These are phyloP conservation scores for Spizellomyces punctatus DNA, from an alignment of 192 early-diverging fungal species.

Conservation along the genomic window DNA sequence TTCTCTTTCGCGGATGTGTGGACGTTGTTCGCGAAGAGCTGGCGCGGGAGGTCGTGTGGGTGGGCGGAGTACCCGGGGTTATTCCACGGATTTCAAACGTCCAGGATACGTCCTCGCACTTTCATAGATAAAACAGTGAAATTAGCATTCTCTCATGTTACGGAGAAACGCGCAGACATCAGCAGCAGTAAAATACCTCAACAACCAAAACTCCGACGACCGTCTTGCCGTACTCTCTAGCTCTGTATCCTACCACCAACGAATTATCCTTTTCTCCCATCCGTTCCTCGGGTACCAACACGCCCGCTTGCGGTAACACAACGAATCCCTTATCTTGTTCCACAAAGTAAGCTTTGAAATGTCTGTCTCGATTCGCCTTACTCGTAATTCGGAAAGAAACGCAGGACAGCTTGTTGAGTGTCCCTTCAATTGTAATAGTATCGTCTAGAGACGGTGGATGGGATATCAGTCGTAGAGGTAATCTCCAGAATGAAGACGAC, in stretches of 20 bases:
- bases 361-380: slow-evolving; percentile 14
- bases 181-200: slow-evolving; percentile 38
- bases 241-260: slow-evolving; percentile 50
- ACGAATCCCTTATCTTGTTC: slow-evolving; percentile 21
- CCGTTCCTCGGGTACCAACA: slow-evolving; percentile 36
- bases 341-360: slow-evolving; percentile 48
- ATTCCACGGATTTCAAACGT: slow-evolving; percentile 36
- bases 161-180: not conserved
- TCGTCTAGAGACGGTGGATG: slow-evolving; percentile 51
- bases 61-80: slow-evolving; percentile 13
- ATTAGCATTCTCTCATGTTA: not conserved
- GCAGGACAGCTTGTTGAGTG: slow-evolving; percentile 45
- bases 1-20: not conserved
- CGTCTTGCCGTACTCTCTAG: slow-evolving; percentile 47
- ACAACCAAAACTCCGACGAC: slow-evolving; percentile 43
- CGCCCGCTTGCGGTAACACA: slow-evolving; percentile 42
- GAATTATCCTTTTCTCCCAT: slow-evolving; percentile 37
- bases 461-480: slow-evolving; percentile 40
- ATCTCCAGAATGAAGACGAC: slow-evolving; percentile 38
- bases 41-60: not conserved
- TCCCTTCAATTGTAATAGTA: slow-evolving; percentile 53
- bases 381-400: slow-evolving; percentile 51
- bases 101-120: slow-evolving; percentile 37
- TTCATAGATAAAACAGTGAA: not conserved
- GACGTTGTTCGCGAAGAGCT: not conserved